Evolutionary conservation across 257 asterid genomes (phyloP).

Genomic region (Perilla frutescens): DNA sequence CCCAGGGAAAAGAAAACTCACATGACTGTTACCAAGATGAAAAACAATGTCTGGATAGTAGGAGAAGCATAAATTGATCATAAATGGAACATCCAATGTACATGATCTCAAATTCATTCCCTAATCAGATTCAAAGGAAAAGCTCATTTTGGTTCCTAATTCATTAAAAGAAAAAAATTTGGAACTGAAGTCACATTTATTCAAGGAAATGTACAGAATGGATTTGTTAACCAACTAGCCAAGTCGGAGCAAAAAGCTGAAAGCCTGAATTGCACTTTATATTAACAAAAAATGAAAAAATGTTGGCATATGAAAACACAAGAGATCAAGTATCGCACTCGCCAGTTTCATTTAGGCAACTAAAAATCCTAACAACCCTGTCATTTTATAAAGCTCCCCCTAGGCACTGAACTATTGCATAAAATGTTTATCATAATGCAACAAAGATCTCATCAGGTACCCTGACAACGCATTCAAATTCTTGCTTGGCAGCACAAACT

Average conservation of each 20-base stretch:
- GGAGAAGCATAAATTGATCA: background rate
- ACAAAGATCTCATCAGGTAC: background rate
- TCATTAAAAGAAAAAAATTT: background rate
- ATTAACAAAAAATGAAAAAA: background rate
- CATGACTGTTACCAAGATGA: background rate
- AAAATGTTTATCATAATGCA: background rate
- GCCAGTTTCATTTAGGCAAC: background rate
- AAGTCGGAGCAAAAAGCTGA: background rate
- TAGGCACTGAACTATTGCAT: background rate
- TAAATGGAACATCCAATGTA: background rate
- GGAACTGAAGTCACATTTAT: background rate
- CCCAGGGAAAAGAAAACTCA: slow-evolving; percentile 14
- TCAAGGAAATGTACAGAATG: slow-evolving; percentile 6
- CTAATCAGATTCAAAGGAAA: slow-evolving; percentile 2
- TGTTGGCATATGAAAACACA: background rate
- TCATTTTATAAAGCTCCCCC: slow-evolving; percentile 1
- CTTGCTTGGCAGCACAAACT: background rate
- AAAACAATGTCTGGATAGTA: background rate
- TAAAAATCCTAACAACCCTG: background rate
- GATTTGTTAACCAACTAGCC: slow-evolving; percentile 8
- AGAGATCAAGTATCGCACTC: slow-evolving; percentile 7
- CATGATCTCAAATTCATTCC: slow-evolving; percentile 10
- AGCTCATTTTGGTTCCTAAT: background rate
- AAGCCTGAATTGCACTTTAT: background rate
- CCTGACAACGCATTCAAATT: slow-evolving; percentile 6